phyloP scores from a whole-genome alignment of 768 basidiomycete genomes.

The Lactarius indigo region DNA sequence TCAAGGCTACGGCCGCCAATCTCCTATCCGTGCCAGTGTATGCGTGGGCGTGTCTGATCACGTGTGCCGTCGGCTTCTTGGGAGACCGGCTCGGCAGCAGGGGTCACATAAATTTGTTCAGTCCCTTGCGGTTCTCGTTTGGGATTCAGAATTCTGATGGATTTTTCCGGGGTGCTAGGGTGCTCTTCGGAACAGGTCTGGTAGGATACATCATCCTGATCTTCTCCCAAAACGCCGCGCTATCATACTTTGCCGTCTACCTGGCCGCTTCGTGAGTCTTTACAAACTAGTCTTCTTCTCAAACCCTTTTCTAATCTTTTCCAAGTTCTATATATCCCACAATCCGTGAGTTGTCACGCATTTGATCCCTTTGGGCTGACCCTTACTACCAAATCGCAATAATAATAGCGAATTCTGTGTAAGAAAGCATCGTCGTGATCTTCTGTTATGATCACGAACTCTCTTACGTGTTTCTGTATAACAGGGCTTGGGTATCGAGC shows the following conservation, averaged over 20 bases:
- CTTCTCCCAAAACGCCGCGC: constrained; percentile 50
- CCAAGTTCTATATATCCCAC: constrained; percentile 46
- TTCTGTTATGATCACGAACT: constrained; percentile 20
- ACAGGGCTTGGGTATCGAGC: constrained; percentile 66
- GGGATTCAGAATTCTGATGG: constrained; percentile 1
- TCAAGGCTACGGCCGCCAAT: constrained; percentile 62
- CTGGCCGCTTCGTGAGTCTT: constrained; percentile 62
- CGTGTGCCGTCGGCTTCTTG: constrained; percentile 55
- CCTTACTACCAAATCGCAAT: background rate
- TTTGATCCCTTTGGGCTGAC: background rate
- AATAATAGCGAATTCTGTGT: constrained; percentile 48
- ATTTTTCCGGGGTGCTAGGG: constrained; percentile 3
- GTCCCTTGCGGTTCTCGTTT: background rate
- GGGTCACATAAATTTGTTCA: constrained; percentile 59
- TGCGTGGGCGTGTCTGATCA: constrained; percentile 66
- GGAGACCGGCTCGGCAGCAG: constrained; percentile 59
- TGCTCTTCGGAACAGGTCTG: constrained; percentile 35
- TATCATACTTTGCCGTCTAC: constrained; percentile 73
- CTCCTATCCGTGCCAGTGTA: constrained; percentile 77
- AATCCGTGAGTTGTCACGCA: constrained; percentile 36
- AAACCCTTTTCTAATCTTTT: background rate
- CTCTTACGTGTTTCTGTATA: constrained; percentile 7
- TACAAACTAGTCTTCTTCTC: background rate
- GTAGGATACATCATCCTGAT: constrained; percentile 68
- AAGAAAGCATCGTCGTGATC: constrained; percentile 24